phyloP scores from a whole-genome alignment of 208 protist genomes.

The Polymyxa betae region DNA sequence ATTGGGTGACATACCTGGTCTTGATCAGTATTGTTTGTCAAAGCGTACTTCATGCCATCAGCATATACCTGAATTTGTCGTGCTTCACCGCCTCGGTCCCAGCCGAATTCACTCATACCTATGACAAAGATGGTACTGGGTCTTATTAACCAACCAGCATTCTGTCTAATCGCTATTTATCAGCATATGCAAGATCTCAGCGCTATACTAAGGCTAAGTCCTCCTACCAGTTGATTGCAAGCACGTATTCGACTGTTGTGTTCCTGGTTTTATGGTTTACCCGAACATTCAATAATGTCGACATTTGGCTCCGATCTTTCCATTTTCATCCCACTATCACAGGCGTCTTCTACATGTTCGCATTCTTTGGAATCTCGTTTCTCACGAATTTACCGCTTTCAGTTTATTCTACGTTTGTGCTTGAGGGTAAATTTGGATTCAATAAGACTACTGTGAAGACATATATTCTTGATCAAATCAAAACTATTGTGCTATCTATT shows the following conservation, averaged over 20 bases:
- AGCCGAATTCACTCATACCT: background rate
- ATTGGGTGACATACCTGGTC: background rate
- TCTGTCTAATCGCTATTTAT: background rate
- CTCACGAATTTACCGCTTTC: background rate
- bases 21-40: background rate
- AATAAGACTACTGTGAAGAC: conserved; percentile 22
- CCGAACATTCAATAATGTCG: background rate
- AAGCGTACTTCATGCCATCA: background rate
- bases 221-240: background rate
- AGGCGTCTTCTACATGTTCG: background rate
- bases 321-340: background rate
- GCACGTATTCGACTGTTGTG: background rate
- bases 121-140: background rate
- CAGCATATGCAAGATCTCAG: conserved; percentile 34
- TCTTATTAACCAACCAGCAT: background rate
- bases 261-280: conserved; percentile 44
- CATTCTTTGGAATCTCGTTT: background rate
- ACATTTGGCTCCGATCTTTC: background rate
- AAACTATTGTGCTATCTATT: background rate
- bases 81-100: background rate
- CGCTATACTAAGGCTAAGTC: background rate
- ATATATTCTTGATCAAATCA: conserved; percentile 17
- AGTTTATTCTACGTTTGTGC: conserved; percentile 7
- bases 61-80: background rate
- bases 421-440: conserved; percentile 9